phyloP scores from a whole-genome alignment of 2,329 filamentous ascomycete genomes.

The Mariannaea elegans region DNA sequence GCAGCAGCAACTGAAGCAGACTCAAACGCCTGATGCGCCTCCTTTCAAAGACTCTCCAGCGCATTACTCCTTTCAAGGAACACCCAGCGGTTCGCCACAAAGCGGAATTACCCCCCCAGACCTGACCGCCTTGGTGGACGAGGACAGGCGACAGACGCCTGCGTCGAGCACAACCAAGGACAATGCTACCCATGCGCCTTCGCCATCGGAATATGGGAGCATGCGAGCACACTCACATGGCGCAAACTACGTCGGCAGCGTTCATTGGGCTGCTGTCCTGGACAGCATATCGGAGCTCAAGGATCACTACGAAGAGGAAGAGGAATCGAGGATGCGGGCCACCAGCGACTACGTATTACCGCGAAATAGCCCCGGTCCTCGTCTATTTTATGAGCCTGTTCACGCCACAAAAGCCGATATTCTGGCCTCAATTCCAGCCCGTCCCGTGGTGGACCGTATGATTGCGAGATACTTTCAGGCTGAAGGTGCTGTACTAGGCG shows the following conservation, averaged over 20 bases:
- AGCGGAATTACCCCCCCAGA: conserved; percentile 14
- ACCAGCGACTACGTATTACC: no score
- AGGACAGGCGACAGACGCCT: no score
- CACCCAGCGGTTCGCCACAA: conserved; percentile 17
- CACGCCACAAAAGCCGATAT: conserved; percentile 26
- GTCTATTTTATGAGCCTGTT: conserved; percentile 26
- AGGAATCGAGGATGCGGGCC: no score
- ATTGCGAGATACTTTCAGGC: conserved; percentile 27
- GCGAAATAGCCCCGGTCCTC: conserved; percentile 20
- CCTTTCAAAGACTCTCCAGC: no score
- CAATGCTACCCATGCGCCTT: conserved; percentile 12
- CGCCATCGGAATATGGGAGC: conserved; percentile 23
- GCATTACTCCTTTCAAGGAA: no score
- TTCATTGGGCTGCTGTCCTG: conserved; percentile 29
- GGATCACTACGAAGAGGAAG: conserved; percentile 21
- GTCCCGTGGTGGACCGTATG: conserved; percentile 27
- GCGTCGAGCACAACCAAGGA: conserved; percentile 11
- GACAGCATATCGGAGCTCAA: conserved; percentile 25
- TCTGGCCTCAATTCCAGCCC: conserved; percentile 24
- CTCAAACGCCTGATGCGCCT: conserved; percentile 9
- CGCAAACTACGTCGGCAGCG: conserved; percentile 28
- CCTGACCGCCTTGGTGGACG: no score
- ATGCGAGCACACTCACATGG: conserved; percentile 19
- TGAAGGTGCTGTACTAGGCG: conserved; percentile 23
- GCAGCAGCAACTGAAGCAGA: no score